Percentiles rank a stretch among this genome's conserved stretches.
Conservation (phyloP, 208 protist species). For the Trypanosoma vivax region DNA sequence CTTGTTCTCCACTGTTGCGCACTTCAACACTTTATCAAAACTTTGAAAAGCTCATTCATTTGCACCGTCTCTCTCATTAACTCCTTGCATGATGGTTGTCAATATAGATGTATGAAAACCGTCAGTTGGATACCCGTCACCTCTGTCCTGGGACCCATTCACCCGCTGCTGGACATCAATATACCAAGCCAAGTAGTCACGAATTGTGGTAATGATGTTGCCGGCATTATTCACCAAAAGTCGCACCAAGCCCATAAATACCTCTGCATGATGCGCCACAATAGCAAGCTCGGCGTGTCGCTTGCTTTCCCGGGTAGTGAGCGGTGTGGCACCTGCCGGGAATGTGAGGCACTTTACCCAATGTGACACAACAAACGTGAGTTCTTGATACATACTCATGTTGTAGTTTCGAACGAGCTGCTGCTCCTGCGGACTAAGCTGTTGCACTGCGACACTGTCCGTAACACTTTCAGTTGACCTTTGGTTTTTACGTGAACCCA, state of each 20-base stretch:
- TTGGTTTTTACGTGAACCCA: constrained; percentile 13
- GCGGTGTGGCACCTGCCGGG: constrained; percentile 8
- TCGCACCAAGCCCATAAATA: constrained; percentile 62
- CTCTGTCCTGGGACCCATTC: neutral
- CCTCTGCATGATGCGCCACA: constrained; percentile 34
- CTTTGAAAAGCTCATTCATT: too few relatives aligned
- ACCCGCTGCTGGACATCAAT: constrained; percentile 25
- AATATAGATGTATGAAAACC: too few relatives aligned
- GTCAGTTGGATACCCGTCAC: too few relatives aligned
- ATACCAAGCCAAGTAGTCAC: constrained; percentile 78
- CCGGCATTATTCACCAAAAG: constrained; percentile 58
- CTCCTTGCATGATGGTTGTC: too few relatives aligned
- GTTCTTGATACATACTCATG: constrained; percentile 82
- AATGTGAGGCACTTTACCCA: constrained; percentile 48
- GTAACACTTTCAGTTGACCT: constrained; percentile 12
- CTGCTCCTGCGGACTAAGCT: constrained; percentile 70
- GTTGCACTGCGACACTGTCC: constrained; percentile 29
- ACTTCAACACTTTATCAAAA: too few relatives aligned
- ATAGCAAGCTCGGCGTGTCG: constrained; percentile 28
- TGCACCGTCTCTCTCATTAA: too few relatives aligned
- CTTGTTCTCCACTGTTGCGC: too few relatives aligned
- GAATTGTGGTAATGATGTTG: constrained; percentile 52
- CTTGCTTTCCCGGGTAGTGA: constrained; percentile 1
- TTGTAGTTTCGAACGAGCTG: constrained; percentile 77
- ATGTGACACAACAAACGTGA: constrained; percentile 52